These are phyloP conservation scores for Neurospora sp. DNA, from an alignment of 495 filamentous ascomycete genomes.

Conservation along the genomic window DNA sequence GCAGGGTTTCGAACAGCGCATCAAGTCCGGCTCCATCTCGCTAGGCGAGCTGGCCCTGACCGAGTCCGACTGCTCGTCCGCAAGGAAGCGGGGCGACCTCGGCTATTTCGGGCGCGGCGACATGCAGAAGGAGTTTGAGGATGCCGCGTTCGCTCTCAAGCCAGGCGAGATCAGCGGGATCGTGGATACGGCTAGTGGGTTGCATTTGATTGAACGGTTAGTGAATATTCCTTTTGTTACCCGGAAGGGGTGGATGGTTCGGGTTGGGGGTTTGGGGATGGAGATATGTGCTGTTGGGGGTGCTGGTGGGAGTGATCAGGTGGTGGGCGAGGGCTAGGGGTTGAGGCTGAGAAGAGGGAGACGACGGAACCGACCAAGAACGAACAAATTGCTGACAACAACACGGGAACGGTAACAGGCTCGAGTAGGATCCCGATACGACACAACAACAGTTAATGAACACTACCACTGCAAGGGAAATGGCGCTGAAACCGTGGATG, in stretches of 20 bases:
- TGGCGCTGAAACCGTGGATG: background rate
- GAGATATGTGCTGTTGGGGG: background rate
- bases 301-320: too few species aligned
- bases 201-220: constrained; percentile 94
- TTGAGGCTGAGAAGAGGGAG: too few species aligned
- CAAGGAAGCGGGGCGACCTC: constrained; percentile 87
- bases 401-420: background rate
- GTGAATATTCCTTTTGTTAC: constrained; percentile 14
- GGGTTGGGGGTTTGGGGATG: background rate
- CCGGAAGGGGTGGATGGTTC: background rate
- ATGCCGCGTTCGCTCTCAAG: constrained; percentile 79
- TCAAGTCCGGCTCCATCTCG: constrained; percentile 53
- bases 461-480: background rate
- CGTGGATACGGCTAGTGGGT: constrained; percentile 85
- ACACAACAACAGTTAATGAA: background rate
- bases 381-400: background rate
- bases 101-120: constrained; percentile 88
- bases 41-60: constrained; percentile 75
- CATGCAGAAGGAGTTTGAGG: constrained; percentile 99
- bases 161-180: constrained; percentile 75
- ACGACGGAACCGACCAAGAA: background rate
- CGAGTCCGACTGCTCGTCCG: constrained; percentile 92
- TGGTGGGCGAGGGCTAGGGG: too few species aligned
- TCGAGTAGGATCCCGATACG: background rate
- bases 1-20: constrained; percentile 58